These are phyloP conservation scores for Hemileccinum impolitum DNA, from an alignment of 768 basidiomycete genomes.

Conservation along the genomic window DNA sequence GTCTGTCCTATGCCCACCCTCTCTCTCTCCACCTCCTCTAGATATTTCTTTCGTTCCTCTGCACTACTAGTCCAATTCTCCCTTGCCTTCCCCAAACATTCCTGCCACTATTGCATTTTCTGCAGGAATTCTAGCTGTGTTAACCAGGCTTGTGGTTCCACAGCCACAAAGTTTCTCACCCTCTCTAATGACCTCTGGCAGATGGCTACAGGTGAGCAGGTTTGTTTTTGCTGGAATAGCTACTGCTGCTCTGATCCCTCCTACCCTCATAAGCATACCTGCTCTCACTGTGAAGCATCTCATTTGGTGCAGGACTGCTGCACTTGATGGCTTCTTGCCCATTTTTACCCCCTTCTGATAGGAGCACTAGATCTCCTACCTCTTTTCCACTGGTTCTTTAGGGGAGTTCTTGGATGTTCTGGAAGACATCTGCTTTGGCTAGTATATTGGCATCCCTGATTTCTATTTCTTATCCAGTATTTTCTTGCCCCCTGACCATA, in stretches of 20 bases:
- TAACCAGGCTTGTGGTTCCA: neutral
- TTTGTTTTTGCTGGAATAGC: neutral
- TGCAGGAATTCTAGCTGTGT: neutral
- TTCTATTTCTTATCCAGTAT: neutral
- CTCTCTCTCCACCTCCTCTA: too few relatives aligned
- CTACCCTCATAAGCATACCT: neutral
- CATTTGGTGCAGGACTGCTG: conserved; percentile 19
- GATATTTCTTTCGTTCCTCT: too few relatives aligned
- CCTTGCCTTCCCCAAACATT: too few relatives aligned
- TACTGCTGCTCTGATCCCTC: neutral
- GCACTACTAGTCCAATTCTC: too few relatives aligned
- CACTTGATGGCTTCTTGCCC: conserved; percentile 12
- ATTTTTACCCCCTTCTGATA: conserved; percentile 25
- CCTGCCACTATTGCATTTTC: neutral
- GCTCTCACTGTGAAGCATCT: neutral
- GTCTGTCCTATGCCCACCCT: too few relatives aligned
- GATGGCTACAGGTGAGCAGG: neutral
- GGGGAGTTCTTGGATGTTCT: conserved; percentile 22
- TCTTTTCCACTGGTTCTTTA: conserved; percentile 5
- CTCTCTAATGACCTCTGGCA: neutral
- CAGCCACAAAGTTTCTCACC: neutral
- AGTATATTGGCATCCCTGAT: neutral
- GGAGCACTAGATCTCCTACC: conserved; percentile 13
- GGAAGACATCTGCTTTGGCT: conserved; percentile 11
- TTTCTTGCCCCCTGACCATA: neutral